Evolutionary conservation across 441 rosid species (phyloP).

Genomic region (Bruguiera hainesii): DNA sequence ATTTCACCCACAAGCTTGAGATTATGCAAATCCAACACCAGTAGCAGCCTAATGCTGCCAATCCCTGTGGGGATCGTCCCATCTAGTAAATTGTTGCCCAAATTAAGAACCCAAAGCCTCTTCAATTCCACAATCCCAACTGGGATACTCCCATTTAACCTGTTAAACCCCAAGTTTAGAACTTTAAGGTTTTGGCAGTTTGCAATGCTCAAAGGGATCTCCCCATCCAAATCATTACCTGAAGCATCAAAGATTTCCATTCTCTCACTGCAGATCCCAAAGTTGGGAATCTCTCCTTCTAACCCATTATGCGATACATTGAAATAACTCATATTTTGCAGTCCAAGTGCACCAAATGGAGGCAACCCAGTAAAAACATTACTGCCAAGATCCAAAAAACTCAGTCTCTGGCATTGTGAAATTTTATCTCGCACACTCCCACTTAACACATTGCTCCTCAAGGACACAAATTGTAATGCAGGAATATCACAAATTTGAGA

Average conservation of each 20-base stretch:
- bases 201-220: conserved; percentile 54
- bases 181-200: conserved; percentile 67
- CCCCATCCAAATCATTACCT: conserved; percentile 55
- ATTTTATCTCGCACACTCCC: conserved; percentile 62
- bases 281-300: conserved; percentile 55
- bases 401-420: conserved; percentile 51
- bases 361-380: conserved; percentile 62
- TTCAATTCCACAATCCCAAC: conserved; percentile 40
- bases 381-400: conserved; percentile 69
- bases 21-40: conserved; percentile 78
- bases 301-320: conserved; percentile 67
- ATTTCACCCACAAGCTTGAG: conserved; percentile 63
- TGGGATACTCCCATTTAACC: conserved; percentile 65
- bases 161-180: conserved; percentile 73
- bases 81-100: conserved; percentile 59
- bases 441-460: conserved; percentile 57
- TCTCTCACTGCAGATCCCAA: conserved; percentile 49
- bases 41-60: conserved; percentile 62
- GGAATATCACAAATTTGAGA: conserved; percentile 58
- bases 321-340: conserved; percentile 57
- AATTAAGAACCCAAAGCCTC: conserved; percentile 58
- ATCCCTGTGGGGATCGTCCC: conserved; percentile 63
- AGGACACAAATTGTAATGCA: conserved; percentile 51
- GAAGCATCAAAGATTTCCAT: conserved; percentile 75
- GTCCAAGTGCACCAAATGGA: conserved; percentile 58